These are phyloP conservation scores for Hypoxylon cercidicola DNA, from an alignment of 495 filamentous ascomycete species.

Conservation along the genomic window DNA sequence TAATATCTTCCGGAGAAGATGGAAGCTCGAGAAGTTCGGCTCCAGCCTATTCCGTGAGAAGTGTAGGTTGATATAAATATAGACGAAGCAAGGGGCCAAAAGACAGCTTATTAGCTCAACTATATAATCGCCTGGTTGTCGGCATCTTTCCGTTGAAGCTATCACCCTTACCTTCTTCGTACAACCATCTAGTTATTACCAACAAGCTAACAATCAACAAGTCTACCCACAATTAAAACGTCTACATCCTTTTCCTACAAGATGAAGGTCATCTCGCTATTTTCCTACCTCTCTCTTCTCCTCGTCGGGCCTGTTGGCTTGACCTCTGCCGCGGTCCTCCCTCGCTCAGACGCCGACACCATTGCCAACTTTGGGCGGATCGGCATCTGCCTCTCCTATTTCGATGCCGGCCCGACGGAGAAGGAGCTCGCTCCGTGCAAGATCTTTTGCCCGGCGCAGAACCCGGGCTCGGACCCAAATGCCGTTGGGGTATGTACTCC, in stretches of 20 bases:
- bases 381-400: slow-evolving; percentile 39
- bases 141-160: neutral
- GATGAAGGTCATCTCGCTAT: slow-evolving; percentile 19
- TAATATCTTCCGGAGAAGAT: neutral
- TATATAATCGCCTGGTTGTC: neutral
- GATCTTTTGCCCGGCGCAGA: slow-evolving; percentile 27
- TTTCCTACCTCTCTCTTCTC: slow-evolving; percentile 9
- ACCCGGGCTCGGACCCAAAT: slow-evolving; percentile 31
- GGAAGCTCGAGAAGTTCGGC: neutral
- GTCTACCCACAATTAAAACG: no score
- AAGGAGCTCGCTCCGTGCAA: slow-evolving; percentile 39
- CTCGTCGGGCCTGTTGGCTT: slow-evolving; percentile 6
- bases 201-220: neutral
- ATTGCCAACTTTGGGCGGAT: slow-evolving; percentile 36
- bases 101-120: neutral
- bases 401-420: slow-evolving; percentile 15
- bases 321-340: slow-evolving; percentile 16
- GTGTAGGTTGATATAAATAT: neutral
- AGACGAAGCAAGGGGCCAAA: neutral
- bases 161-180: neutral
- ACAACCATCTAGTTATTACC: neutral
- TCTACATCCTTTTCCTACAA: slow-evolving; percentile 3
- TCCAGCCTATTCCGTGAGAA: neutral
- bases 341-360: slow-evolving; percentile 28
- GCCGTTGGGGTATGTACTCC: slow-evolving; percentile 27